Conservation (phyloP, 1,284 basidiomycete species). For the Fomitopsis palustris region DNA sequence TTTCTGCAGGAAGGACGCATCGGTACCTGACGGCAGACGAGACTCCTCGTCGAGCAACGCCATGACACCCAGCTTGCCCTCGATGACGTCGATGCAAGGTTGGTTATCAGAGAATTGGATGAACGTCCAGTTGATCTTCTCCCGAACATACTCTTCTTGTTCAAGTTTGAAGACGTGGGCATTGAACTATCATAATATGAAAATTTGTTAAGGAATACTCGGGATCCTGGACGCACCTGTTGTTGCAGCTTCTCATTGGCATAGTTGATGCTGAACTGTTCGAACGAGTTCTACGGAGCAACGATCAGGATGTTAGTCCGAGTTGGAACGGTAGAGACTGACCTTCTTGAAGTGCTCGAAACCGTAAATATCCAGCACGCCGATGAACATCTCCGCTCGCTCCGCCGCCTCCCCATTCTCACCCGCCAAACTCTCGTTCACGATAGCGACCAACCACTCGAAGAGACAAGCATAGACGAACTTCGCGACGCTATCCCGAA, state of each 20-base stretch:
- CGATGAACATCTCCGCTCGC: slow-evolving; percentile 95
- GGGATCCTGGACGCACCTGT: slow-evolving; percentile 51
- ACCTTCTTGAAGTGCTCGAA: slow-evolving; percentile 97
- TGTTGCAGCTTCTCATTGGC: slow-evolving; percentile 98
- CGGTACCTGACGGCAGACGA: slow-evolving; percentile 91
- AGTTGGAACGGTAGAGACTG: slow-evolving; percentile 15
- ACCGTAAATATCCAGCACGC: slow-evolving; percentile 96
- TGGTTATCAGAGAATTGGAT: slow-evolving; percentile 99
- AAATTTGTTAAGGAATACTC: slow-evolving; percentile 5
- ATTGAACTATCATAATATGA: slow-evolving; percentile 90
- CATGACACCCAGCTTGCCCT: slow-evolving; percentile 94
- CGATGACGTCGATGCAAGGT: slow-evolving; percentile 97
- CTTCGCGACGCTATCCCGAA: slow-evolving; percentile 95
- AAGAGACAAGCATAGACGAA: slow-evolving; percentile 99
- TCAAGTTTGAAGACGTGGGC: slow-evolving; percentile 99
- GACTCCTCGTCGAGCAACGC: slow-evolving; percentile 98
- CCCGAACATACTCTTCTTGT: slow-evolving; percentile 98
- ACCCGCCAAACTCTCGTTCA: slow-evolving; percentile 94
- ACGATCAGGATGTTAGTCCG: slow-evolving; percentile 5
- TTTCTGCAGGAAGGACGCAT: slow-evolving; percentile 93
- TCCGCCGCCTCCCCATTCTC: slow-evolving; percentile 85
- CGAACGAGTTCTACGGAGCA: slow-evolving; percentile 82
- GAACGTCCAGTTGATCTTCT: slow-evolving; percentile 99
- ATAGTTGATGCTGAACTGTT: slow-evolving; percentile 99
- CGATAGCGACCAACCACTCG: slow-evolving; percentile 97